A percentile compares a stretch with the other conserved stretches of the same genome.
Evolutionary conservation across 768 basidiomycete species (phyloP).

Genomic region (Boletales sp.): DNA sequence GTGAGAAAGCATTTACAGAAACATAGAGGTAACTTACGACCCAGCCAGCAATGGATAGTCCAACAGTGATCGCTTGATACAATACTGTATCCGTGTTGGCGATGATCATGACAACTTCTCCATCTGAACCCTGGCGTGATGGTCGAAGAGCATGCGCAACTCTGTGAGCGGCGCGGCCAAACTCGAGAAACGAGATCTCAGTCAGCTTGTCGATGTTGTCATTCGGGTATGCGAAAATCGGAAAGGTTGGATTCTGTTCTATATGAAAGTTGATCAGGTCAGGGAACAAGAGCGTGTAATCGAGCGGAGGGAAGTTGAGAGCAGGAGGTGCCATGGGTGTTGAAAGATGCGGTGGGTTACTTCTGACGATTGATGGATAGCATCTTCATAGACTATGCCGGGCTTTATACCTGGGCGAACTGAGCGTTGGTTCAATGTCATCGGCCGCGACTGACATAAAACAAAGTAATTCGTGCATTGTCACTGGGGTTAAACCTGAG

Average conservation of each 20-base stretch:
- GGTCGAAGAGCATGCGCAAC: slow-evolving; percentile 41
- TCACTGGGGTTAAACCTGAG: too few relatives aligned
- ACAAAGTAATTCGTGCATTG: too few relatives aligned
- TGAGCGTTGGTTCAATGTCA: too few relatives aligned
- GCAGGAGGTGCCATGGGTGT: neutral
- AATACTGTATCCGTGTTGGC: slow-evolving; percentile 32
- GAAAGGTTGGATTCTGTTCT: slow-evolving; percentile 21
- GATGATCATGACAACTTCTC: slow-evolving; percentile 20
- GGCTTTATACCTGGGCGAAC: too few relatives aligned
- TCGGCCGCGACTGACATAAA: too few relatives aligned
- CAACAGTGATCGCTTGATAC: slow-evolving; percentile 30
- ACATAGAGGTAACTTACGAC: slow-evolving; percentile 17
- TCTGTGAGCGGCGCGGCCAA: slow-evolving; percentile 27
- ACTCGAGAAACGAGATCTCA: slow-evolving; percentile 26
- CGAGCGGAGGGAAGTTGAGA: slow-evolving; percentile 20
- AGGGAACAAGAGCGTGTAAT: slow-evolving; percentile 20
- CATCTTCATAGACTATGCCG: too few relatives aligned
- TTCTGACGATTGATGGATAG: too few relatives aligned
- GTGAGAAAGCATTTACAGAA: slow-evolving; percentile 26
- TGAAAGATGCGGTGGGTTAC: too few relatives aligned
- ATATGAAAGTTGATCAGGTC: slow-evolving; percentile 25
- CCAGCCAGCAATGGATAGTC: slow-evolving; percentile 40
- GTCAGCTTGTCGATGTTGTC: slow-evolving; percentile 7
- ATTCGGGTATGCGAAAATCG: slow-evolving; percentile 17
- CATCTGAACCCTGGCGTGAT: slow-evolving; percentile 19